phyloP scores from a whole-genome alignment of 176 grass and related monocot species.

The Oryza officinalis region DNA sequence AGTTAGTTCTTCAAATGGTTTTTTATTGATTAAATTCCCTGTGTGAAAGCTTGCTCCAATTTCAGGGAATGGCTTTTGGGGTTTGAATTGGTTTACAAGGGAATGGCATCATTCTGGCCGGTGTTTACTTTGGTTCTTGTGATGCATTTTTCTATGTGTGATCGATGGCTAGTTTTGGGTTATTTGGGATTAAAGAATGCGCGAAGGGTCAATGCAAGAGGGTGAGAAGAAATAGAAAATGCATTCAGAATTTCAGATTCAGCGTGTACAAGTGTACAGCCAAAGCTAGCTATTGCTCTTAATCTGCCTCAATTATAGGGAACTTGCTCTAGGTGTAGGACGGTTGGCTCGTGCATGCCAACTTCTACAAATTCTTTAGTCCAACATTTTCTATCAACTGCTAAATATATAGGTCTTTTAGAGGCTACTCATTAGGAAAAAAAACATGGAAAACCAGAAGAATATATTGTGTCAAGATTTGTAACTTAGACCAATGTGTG shows the following conservation, averaged over 20 bases:
- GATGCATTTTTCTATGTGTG: neutral
- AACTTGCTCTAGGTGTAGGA: conserved; percentile 19
- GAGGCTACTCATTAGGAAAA: neutral
- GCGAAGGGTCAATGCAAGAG: conserved; percentile 24
- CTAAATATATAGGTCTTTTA: neutral
- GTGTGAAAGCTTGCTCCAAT: conserved; percentile 14
- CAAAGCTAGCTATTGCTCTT: neutral
- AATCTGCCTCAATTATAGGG: neutral
- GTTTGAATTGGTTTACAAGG: conserved; percentile 30
- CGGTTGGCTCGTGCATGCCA: conserved; percentile 32
- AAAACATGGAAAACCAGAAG: neutral
- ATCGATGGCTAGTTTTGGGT: neutral
- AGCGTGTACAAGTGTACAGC: neutral
- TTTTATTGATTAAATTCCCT: conserved; percentile 19
- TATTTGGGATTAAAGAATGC: conserved; percentile 26
- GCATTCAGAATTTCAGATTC: neutral
- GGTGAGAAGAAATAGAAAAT: neutral
- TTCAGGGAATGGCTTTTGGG: conserved; percentile 17
- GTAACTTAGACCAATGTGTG: neutral
- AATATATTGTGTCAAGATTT: neutral
- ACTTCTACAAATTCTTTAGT: neutral
- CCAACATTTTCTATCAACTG: neutral
- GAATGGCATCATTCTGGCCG: conserved; percentile 36
- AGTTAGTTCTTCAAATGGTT: conserved; percentile 50
- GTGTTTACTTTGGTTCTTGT: conserved; percentile 44